Conservation (phyloP, 179 eudicot genomes). For the Amaranthus tricolor region DNA sequence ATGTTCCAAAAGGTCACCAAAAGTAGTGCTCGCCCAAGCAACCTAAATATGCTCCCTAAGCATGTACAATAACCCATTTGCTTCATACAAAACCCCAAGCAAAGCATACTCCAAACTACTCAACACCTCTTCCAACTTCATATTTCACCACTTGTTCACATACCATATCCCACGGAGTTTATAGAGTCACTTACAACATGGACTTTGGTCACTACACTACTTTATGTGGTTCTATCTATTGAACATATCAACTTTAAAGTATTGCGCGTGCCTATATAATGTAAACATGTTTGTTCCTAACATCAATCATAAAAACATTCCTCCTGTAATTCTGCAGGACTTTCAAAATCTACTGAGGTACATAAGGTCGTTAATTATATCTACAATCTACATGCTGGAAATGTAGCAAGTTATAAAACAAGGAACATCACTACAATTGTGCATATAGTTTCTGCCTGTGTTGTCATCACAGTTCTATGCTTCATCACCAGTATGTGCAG, state of each 20-base stretch:
- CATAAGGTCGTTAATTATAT: background rate
- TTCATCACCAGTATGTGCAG: background rate
- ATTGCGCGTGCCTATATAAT: background rate
- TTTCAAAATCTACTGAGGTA: constrained; percentile 22
- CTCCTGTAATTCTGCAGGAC: constrained; percentile 26
- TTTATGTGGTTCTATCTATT: no score
- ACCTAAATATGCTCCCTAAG: no score
- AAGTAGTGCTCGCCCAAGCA: no score
- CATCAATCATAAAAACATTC: background rate
- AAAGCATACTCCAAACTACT: no score
- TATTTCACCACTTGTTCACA: no score
- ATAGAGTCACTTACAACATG: background rate
- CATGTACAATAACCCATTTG: no score
- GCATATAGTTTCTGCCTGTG: background rate
- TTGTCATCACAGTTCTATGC: background rate
- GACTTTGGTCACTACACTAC: background rate
- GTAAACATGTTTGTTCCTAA: background rate
- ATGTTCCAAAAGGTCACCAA: no score
- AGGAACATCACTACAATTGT: background rate
- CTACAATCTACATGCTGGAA: background rate
- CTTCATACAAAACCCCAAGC: no score
- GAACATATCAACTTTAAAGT: background rate
- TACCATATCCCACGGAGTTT: no score
- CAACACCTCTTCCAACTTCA: no score
- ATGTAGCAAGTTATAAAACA: background rate